These are phyloP conservation scores for Chytriomyces confervae DNA, from an alignment of 192 early-diverging fungal species.

Conservation along the genomic window DNA sequence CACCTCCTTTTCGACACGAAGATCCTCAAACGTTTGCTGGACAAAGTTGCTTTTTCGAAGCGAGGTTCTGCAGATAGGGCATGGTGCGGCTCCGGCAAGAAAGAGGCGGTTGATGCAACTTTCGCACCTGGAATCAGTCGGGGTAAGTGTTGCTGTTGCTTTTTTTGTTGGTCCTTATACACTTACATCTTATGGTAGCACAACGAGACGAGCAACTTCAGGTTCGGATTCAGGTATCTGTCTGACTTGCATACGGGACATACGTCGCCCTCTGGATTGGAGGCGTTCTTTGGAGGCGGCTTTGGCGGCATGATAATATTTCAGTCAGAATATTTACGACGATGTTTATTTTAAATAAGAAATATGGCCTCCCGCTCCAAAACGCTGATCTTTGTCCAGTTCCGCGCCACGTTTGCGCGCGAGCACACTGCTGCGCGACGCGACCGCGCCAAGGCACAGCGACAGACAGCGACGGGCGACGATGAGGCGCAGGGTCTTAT, in stretches of 20 bases:
- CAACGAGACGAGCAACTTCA: conserved; percentile 89
- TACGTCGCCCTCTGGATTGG: conserved; percentile 33
- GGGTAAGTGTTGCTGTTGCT: neutral
- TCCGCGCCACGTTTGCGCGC: conserved; percentile 84
- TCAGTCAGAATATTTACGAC: neutral
- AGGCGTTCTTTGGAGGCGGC: neutral
- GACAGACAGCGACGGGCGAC: conserved; percentile 52
- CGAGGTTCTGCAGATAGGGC: conserved; percentile 83
- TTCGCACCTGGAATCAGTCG: conserved; percentile 72
- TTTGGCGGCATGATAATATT: neutral
- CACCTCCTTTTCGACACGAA: conserved; percentile 94
- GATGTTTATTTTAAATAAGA: neutral
- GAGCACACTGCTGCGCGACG: conserved; percentile 49
- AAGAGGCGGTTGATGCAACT: conserved; percentile 87
- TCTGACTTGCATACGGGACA: conserved; percentile 80
- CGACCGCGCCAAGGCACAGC: conserved; percentile 23
- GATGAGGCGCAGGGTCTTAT: conserved; percentile 58
- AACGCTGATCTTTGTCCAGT: conserved; percentile 92
- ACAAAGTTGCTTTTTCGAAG: conserved; percentile 86
- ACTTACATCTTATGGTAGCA: conserved; percentile 94
- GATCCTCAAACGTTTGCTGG: conserved; percentile 91
- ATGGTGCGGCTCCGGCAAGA: conserved; percentile 83
- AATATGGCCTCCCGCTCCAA: conserved; percentile 81
- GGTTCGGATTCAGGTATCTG: conserved; percentile 82
- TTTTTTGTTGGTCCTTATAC: too few species aligned